phyloP scores from a whole-genome alignment of 805 yeast genomes.

The Lachancea lanzarotensis region DNA sequence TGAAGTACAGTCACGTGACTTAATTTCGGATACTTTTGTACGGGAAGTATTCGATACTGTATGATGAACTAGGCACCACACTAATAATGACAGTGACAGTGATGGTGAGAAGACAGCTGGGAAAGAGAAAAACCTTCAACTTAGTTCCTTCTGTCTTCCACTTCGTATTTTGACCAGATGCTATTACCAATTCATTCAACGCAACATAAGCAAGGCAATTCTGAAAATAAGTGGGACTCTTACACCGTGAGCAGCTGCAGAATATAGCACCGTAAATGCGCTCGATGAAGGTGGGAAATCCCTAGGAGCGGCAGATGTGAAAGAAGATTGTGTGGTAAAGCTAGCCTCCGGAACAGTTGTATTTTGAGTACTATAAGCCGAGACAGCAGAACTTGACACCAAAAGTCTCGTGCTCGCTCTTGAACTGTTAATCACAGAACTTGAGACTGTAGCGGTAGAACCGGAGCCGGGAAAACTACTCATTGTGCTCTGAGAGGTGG shows the following conservation, averaged over 20 bases:
- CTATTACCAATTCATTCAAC: no score
- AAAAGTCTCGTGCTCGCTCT: no score
- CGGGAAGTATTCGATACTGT: no score
- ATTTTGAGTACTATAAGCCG: no score
- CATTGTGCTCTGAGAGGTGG: neutral
- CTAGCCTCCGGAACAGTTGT: neutral
- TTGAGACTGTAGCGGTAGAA: neutral
- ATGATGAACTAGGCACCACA: no score
- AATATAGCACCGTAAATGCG: neutral
- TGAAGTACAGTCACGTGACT: neutral
- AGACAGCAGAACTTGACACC: neutral
- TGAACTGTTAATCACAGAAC: no score
- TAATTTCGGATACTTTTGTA: no score
- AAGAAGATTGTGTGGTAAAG: neutral
- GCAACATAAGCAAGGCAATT: neutral
- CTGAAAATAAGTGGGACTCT: neutral
- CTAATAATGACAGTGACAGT: no score
- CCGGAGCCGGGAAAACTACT: neutral
- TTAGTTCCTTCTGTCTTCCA: no score
- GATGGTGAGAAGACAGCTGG: no score
- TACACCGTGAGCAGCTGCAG: neutral
- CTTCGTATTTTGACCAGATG: no score
- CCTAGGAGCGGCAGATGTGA: constrained; percentile 1
- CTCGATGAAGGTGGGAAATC: neutral
- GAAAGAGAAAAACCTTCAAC: no score